Evolutionary conservation across 1,284 basidiomycete genomes (phyloP).

Genomic region (Neonothopanus nambi): DNA sequence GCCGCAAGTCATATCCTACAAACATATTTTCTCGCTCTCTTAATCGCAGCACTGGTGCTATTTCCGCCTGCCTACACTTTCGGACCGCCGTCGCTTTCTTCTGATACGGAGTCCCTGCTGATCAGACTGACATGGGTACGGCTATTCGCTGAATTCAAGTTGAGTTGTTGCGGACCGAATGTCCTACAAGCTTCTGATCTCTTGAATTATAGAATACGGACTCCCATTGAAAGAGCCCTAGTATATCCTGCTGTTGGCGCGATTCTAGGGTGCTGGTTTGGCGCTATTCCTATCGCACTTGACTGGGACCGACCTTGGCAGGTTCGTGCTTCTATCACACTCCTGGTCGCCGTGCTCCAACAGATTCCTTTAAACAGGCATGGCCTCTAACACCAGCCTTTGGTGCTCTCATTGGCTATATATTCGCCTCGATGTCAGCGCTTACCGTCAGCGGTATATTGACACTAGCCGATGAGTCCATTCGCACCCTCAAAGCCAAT

Average conservation of each 20-base stretch:
- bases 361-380: conserved; percentile 42
- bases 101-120: conserved; percentile 42
- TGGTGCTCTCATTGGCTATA: conserved; percentile 68
- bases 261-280: conserved; percentile 75
- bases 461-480: conserved; percentile 41
- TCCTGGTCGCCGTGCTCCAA: neutral
- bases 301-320: conserved; percentile 98
- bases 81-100: conserved; percentile 57
- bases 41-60: conserved; percentile 67
- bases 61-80: conserved; percentile 73
- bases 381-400: conserved; percentile 81
- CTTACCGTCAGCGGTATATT: conserved; percentile 48
- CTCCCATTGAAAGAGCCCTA: conserved; percentile 71
- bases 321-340: conserved; percentile 44
- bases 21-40: conserved; percentile 69
- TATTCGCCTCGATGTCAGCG: conserved; percentile 59
- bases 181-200: neutral
- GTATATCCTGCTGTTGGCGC: conserved; percentile 82
- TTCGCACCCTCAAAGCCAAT: conserved; percentile 18
- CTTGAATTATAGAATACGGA: conserved; percentile 50
- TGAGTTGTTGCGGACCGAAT: conserved; percentile 41
- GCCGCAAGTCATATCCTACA: conserved; percentile 45
- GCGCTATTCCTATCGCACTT: conserved; percentile 80
- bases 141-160: conserved; percentile 78
- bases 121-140: conserved; percentile 67